Conservation (phyloP, 2,329 filamentous ascomycete species). For the Aspergillus tubingensis region DNA sequence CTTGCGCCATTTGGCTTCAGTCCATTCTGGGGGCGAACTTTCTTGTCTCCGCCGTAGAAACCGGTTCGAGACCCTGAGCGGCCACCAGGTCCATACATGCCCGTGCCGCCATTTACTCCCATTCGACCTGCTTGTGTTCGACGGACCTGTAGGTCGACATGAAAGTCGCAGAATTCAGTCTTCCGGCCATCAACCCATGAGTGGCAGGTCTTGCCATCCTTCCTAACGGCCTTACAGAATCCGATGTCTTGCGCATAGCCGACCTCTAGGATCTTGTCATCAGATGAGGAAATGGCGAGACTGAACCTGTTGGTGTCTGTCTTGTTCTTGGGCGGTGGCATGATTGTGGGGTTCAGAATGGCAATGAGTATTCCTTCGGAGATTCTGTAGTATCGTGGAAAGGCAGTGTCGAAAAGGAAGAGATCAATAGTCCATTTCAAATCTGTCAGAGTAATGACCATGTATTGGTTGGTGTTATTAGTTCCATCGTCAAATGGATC, state of each 20-base stretch:
- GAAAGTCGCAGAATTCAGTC: conserved; percentile 90
- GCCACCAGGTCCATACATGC: conserved; percentile 47
- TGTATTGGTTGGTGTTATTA: conserved; percentile 73
- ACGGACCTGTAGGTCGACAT: conserved; percentile 77
- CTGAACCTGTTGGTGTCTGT: conserved; percentile 82
- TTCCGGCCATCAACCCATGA: conserved; percentile 86
- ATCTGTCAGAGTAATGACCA: conserved; percentile 86
- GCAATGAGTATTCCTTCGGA: conserved; percentile 87
- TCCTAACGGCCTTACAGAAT: conserved; percentile 82
- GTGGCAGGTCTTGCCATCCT: conserved; percentile 77
- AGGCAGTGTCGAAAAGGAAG: conserved; percentile 87
- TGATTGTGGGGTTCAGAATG: conserved; percentile 85
- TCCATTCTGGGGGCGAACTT: conserved; percentile 25
- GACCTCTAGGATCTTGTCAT: conserved; percentile 87
- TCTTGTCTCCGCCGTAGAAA: conserved; percentile 33
- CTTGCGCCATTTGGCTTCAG: conserved; percentile 39
- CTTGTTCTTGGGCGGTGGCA: conserved; percentile 77
- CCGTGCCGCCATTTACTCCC: conserved; percentile 74
- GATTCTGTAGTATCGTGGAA: conserved; percentile 93
- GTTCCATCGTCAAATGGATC: conserved; percentile 57
- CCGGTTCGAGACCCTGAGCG: conserved; percentile 47
- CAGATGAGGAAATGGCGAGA: conserved; percentile 79
- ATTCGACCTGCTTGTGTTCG: conserved; percentile 69
- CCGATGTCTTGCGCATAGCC: conserved; percentile 82
- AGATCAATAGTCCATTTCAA: conserved; percentile 88